phyloP scores from a whole-genome alignment of 306 rosid species.

The Aeschynomene evenia region DNA sequence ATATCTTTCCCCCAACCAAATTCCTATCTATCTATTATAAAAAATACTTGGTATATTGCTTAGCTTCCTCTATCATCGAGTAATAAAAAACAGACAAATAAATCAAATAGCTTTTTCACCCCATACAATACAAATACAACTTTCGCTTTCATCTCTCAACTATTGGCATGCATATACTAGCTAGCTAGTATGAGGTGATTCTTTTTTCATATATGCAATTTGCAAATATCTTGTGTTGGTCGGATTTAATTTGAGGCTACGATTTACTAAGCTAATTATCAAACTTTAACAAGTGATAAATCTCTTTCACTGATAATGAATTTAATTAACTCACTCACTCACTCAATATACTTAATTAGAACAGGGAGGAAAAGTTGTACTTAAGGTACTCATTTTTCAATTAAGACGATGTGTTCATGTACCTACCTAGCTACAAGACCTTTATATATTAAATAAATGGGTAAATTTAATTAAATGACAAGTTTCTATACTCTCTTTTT shows the following conservation, averaged over 20 bases:
- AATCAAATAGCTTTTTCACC: too few relatives aligned
- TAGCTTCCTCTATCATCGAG: too few relatives aligned
- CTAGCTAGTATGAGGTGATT: too few relatives aligned
- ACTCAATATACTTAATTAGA: not conserved
- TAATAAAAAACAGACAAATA: too few relatives aligned
- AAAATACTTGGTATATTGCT: too few relatives aligned
- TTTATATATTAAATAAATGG: slow-evolving; percentile 23
- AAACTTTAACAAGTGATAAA: slow-evolving; percentile 2
- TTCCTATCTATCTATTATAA: too few relatives aligned
- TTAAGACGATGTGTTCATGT: not conserved
- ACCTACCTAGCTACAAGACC: not conserved
- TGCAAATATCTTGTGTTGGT: not conserved
- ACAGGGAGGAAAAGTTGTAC: not conserved
- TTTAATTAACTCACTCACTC: too few relatives aligned
- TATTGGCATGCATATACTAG: too few relatives aligned
- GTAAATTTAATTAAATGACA: slow-evolving; percentile 17
- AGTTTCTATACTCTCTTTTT: too few relatives aligned
- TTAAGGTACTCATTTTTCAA: not conserved
- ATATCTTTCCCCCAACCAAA: too few relatives aligned
- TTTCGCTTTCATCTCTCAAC: slow-evolving; percentile 38
- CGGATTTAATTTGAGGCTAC: not conserved
- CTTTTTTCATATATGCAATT: not conserved
- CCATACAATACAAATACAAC: too few relatives aligned
- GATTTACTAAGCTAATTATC: not conserved
- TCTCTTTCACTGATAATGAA: too few relatives aligned